Conservation (phyloP, 2,329 filamentous ascomycete genomes). For the Fusarium marasasianum region DNA sequence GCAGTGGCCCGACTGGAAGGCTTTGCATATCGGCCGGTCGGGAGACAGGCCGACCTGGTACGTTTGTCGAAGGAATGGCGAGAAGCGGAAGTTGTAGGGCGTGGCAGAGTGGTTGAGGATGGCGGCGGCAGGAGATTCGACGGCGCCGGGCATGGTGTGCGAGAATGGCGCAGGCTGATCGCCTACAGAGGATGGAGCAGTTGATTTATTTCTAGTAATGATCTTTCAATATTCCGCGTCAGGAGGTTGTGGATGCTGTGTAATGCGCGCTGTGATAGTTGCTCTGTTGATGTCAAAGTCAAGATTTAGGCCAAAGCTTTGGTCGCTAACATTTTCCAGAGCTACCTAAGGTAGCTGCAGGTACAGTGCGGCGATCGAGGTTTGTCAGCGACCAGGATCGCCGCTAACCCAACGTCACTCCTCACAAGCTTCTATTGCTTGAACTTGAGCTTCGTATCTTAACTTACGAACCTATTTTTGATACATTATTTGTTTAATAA, state of each 20-base stretch:
- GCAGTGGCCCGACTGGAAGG: constrained; percentile 87
- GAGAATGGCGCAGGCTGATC: constrained; percentile 15
- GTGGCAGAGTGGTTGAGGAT: constrained; percentile 68
- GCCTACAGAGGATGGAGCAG: neutral
- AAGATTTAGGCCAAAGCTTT: neutral
- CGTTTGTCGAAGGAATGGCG: constrained; percentile 82
- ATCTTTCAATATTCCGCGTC: neutral
- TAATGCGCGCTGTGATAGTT: neutral
- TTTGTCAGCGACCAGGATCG: constrained; percentile 32
- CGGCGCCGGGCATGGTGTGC: constrained; percentile 46
- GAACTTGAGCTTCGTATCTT: neutral
- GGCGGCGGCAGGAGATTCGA: constrained; percentile 47
- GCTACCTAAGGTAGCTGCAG: constrained; percentile 1
- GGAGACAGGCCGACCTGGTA: constrained; percentile 86
- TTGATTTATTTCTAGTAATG: neutral
- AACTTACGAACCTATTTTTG: neutral
- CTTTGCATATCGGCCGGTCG: constrained; percentile 83
- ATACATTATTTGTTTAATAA: neutral
- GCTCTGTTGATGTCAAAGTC: constrained; percentile 12
- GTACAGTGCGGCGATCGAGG: constrained; percentile 1
- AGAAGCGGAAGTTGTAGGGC: constrained; percentile 81
- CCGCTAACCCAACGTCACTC: constrained; percentile 9
- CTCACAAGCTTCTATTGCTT: constrained; percentile 9
- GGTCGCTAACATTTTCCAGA: constrained; percentile 26
- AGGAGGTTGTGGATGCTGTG: neutral